A percentile compares a stretch with the other conserved stretches of the same genome.
Conservation (phyloP, 345 rosid genomes). For the Eucalyptus fibrosa region DNA sequence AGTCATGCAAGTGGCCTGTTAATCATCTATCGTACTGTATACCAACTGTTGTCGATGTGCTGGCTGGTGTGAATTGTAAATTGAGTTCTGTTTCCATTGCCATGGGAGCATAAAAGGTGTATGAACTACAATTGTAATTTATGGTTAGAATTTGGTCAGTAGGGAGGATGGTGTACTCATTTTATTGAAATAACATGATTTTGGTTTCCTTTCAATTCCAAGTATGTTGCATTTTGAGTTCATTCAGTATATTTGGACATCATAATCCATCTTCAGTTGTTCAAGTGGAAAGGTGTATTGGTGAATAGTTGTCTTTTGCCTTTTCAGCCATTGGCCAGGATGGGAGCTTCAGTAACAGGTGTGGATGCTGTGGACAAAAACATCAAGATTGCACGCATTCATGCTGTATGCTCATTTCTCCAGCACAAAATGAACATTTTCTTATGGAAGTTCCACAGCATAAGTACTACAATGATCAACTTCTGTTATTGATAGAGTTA, state of each 20-base stretch:
- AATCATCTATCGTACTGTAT: not conserved
- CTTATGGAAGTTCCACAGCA: not conserved
- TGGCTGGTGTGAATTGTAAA: not conserved
- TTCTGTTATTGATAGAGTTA: not conserved
- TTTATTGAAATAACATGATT: not conserved
- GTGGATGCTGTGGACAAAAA: conserved; percentile 92
- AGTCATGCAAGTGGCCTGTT: not conserved
- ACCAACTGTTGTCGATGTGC: accelerated
- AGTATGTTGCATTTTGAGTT: not conserved
- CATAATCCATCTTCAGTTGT: not conserved
- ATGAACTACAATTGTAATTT: not conserved
- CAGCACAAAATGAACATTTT: not conserved
- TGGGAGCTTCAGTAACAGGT: conserved; percentile 95
- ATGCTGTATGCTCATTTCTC: conserved; percentile 52
- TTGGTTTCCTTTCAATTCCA: not conserved
- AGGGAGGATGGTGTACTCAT: not conserved
- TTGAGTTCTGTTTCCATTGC: not conserved
- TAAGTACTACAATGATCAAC: not conserved
- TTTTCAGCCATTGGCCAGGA: conserved; percentile 87
- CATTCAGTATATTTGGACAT: not conserved
- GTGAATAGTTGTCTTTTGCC: not conserved
- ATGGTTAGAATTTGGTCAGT: not conserved
- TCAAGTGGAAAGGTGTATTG: not conserved
- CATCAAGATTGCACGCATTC: conserved; percentile 79
- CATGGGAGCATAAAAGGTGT: not conserved